A percentile compares a stretch with the other conserved stretches of the same genome.
Evolutionary conservation across 2,329 filamentous ascomycete species (phyloP).

Genomic region (Endothia cerciana): DNA sequence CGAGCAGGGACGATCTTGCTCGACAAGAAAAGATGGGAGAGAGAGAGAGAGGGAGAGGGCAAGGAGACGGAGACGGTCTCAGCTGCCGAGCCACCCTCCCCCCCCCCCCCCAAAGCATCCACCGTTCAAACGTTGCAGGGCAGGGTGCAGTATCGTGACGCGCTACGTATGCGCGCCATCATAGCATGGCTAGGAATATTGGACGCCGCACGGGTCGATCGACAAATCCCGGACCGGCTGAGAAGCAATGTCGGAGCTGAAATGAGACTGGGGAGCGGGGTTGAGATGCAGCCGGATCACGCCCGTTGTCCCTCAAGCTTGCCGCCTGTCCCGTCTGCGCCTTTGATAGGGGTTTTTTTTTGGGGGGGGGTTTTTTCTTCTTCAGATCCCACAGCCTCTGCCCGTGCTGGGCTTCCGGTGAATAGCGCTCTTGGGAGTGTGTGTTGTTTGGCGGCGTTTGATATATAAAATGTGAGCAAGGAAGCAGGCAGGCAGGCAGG

Average conservation of each 20-base stretch:
- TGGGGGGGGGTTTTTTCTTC: too few species aligned
- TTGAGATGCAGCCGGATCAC: not conserved
- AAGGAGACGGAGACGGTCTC: not conserved
- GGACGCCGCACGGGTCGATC: not conserved
- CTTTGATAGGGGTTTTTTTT: too few species aligned
- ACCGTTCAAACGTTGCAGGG: not conserved
- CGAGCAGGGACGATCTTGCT: too few species aligned
- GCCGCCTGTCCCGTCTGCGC: not conserved
- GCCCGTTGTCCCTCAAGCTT: not conserved
- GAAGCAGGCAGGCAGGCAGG: not conserved
- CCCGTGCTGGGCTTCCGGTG: too few species aligned
- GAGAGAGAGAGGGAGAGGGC: too few species aligned
- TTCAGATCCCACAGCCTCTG: too few species aligned
- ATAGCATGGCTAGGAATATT: not conserved
- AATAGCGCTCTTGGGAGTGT: too few species aligned
- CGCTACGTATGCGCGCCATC: conserved; percentile 4
- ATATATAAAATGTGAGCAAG: not conserved
- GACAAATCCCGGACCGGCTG: not conserved
- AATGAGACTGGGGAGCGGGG: not conserved
- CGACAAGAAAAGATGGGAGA: too few species aligned
- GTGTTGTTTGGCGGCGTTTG: too few species aligned
- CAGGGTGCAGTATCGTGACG: not conserved
- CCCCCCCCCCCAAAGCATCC: not conserved
- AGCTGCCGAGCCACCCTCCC: not conserved
- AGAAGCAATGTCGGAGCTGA: not conserved